Evolutionary conservation across 257 asterid genomes (phyloP).

Genomic region (Fraxinus excelsior): DNA sequence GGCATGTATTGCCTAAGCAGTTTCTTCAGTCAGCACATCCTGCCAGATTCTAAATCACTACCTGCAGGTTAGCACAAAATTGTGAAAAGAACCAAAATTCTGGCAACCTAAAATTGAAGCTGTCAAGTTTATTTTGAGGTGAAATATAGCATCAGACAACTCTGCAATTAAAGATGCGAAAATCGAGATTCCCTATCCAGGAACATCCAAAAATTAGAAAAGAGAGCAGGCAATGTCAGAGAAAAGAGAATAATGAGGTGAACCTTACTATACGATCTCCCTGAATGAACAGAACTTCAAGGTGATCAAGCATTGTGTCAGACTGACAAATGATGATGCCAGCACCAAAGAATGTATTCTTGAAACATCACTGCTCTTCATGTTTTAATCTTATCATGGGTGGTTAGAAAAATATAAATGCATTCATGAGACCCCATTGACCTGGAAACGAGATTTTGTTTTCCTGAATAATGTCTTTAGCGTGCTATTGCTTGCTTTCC

Average conservation of each 20-base stretch:
- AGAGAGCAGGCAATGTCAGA: not conserved
- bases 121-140: not conserved
- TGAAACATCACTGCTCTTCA: not conserved
- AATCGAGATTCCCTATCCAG: no score
- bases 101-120: not conserved
- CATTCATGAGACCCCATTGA: not conserved
- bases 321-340: not conserved
- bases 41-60: not conserved
- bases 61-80: not conserved
- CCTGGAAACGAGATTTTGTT: not conserved
- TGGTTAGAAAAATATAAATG: conserved; percentile 14
- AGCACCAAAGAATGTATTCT: not conserved
- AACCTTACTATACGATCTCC: not conserved
- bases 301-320: not conserved
- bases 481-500: conserved; percentile 9
- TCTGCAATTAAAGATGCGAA: no score
- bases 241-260: not conserved
- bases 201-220: not conserved
- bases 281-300: not conserved
- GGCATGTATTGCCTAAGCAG: not conserved
- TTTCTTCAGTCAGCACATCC: not conserved
- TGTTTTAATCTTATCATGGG: conserved; percentile 16
- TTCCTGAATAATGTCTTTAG: conserved; percentile 7
- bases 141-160: not conserved
- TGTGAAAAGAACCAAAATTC: not conserved